These are phyloP conservation scores for Calonectria pseudoreteaudii DNA, from an alignment of 2,329 filamentous ascomycete genomes.

Conservation along the genomic window DNA sequence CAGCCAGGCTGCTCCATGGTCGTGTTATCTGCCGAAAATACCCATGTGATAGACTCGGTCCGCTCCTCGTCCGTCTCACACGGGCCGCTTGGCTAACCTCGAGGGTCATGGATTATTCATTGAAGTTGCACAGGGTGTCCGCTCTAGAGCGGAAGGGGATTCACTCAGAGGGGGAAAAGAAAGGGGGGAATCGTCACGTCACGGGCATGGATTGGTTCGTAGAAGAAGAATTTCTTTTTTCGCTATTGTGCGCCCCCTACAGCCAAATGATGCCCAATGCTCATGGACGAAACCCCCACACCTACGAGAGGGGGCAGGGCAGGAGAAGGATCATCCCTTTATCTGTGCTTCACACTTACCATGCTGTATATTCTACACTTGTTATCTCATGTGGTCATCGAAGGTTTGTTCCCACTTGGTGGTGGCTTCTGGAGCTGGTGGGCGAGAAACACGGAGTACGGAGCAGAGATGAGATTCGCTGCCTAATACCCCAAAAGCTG, in stretches of 20 bases:
- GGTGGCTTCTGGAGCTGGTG: neutral
- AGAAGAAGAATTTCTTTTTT: neutral
- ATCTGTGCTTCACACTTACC: neutral
- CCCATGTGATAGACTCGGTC: slow-evolving; percentile 11
- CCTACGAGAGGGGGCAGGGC: neutral
- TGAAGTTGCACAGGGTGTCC: neutral
- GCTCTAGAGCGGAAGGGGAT: neutral
- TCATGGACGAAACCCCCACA: neutral
- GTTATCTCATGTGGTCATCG: neutral
- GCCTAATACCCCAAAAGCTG: neutral
- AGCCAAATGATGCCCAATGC: neutral
- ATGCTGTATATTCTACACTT: neutral
- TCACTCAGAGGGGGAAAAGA: neutral
- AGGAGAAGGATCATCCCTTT: neutral
- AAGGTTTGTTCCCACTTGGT: neutral
- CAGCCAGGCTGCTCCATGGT: neutral
- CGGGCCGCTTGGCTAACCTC: neutral
- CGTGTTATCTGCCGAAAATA: neutral
- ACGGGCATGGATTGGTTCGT: neutral
- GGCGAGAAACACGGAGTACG: neutral
- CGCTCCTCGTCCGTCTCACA: slow-evolving; percentile 7
- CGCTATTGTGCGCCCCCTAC: neutral
- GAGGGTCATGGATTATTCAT: neutral
- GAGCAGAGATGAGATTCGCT: neutral
- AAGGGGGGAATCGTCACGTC: neutral